phyloP scores from a whole-genome alignment of 2,329 filamentous ascomycete species.

The Diaporthe amygdali region DNA sequence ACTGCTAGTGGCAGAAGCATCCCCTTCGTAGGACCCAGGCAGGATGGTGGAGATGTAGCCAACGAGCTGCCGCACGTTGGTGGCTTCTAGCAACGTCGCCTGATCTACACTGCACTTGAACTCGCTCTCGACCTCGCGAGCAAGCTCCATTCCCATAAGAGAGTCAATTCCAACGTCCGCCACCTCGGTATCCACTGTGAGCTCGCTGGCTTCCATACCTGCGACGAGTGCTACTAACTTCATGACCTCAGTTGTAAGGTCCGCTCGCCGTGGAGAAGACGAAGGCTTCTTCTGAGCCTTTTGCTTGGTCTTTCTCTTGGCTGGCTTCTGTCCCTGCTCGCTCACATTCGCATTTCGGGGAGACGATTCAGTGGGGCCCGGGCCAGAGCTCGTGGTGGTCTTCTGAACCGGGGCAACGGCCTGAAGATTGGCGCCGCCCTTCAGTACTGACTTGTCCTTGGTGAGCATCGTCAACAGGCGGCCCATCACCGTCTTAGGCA shows the following conservation, averaged over 20 bases:
- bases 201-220: not conserved
- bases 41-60: not conserved
- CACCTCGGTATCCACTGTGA: slow-evolving; percentile 29
- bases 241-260: not conserved
- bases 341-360: too few relatives aligned
- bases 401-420: too few relatives aligned
- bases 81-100: not conserved
- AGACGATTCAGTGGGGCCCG: too few relatives aligned
- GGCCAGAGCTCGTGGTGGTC: too few relatives aligned
- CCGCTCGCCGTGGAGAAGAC: not conserved
- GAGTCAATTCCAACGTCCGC: slow-evolving; percentile 55
- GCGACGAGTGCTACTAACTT: not conserved
- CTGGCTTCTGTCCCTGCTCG: not conserved
- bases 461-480: slow-evolving; percentile 34
- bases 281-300: not conserved
- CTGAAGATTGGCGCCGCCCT: too few relatives aligned
- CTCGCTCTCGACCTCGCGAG: slow-evolving; percentile 42
- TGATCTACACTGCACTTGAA: slow-evolving; percentile 38
- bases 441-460: not conserved
- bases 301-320: not conserved
- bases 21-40: not conserved
- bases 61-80: not conserved
- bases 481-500: slow-evolving; percentile 34
- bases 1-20: too few relatives aligned
- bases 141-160: slow-evolving; percentile 54